These are phyloP conservation scores for Ramalina intermedia DNA, from an alignment of 495 filamentous ascomycete species.

Conservation along the genomic window DNA sequence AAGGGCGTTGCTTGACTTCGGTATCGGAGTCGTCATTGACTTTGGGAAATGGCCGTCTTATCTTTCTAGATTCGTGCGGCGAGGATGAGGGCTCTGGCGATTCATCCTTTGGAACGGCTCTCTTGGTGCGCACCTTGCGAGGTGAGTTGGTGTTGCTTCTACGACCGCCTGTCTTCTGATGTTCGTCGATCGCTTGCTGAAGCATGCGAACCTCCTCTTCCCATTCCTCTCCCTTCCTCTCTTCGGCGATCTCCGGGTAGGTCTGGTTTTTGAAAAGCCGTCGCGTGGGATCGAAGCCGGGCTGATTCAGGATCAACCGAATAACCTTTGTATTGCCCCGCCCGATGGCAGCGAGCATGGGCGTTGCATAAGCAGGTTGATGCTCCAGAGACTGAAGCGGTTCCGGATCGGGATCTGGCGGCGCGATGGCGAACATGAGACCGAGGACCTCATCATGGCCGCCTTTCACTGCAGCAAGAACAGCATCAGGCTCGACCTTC, in stretches of 20 bases:
- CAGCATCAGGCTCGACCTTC: constrained; percentile 67
- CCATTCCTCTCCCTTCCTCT: constrained; percentile 74
- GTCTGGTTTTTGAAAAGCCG: constrained; percentile 50
- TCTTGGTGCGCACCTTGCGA: constrained; percentile 42
- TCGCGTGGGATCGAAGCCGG: constrained; percentile 62
- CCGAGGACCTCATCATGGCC: constrained; percentile 80
- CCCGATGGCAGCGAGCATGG: constrained; percentile 88
- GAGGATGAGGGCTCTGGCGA: constrained; percentile 17
- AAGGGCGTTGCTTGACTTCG: constrained; percentile 26
- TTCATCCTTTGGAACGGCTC: constrained; percentile 31
- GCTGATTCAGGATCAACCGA: constrained; percentile 61
- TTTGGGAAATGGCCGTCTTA: constrained; percentile 9
- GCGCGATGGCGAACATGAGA: constrained; percentile 68
- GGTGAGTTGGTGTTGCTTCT: constrained; percentile 36
- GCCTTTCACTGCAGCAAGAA: constrained; percentile 82
- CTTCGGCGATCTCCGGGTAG: constrained; percentile 73
- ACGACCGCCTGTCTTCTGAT: constrained; percentile 30
- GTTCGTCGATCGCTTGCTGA: constrained; percentile 62
- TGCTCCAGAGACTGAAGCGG: constrained; percentile 35
- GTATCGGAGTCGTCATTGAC: constrained; percentile 24
- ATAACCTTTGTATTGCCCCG: constrained; percentile 76
- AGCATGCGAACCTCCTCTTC: constrained; percentile 75
- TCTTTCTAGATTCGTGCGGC: constrained; percentile 7
- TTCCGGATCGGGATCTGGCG: constrained; percentile 64
- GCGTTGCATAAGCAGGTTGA: constrained; percentile 52